phyloP scores from a whole-genome alignment of 2,329 filamentous ascomycete species.

The Canariomyces notabilis region DNA sequence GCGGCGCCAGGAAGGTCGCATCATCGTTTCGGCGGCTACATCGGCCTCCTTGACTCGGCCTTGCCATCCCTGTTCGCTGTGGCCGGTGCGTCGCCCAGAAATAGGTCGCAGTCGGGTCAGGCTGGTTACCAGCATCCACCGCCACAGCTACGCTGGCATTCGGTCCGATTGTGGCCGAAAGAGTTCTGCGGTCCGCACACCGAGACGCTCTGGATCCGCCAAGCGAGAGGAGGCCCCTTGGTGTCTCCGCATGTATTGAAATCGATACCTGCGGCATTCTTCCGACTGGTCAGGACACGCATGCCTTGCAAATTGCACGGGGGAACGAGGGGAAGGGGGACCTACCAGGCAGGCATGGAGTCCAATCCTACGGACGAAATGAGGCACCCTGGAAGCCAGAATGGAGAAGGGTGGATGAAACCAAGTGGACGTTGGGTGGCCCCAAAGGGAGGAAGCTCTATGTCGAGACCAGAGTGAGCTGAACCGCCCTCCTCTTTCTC shows the following conservation, averaged over 20 bases:
- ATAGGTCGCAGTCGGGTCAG: no score
- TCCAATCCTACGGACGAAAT: constrained; percentile 3
- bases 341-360: constrained; percentile 7
- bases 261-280: no score
- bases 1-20: neutral
- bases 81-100: neutral
- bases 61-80: no score
- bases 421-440: no score
- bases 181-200: neutral
- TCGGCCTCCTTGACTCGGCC: no score
- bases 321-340: constrained; percentile 2
- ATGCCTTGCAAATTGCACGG: constrained; percentile 8
- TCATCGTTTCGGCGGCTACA: neutral
- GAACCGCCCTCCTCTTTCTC: no score
- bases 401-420: no score
- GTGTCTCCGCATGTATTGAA: constrained; percentile 2
- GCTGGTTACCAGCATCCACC: neutral
- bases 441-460: no score
- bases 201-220: no score
- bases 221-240: constrained; percentile 1
- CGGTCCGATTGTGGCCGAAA: no score
- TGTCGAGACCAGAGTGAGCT: no score
- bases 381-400: constrained; percentile 4
- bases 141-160: neutral
- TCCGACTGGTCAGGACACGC: constrained; percentile 10